Base-by-base conservation (phyloP, 805 yeast genomes). In the Lipomyces chichibuensis region DNA sequence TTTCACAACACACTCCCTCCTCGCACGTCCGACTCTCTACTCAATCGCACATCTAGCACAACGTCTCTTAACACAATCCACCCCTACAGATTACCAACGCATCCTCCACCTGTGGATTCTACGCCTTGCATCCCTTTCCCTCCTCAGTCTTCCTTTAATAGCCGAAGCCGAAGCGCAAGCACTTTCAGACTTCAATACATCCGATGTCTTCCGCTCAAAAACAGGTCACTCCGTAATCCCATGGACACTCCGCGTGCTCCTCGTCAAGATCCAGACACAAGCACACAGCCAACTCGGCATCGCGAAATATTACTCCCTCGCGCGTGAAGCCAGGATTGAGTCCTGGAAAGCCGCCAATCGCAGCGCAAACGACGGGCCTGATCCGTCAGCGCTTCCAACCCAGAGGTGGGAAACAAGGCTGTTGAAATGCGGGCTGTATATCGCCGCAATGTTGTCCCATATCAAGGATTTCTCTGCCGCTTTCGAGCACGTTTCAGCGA, bases 231-330 rank as follows among this genome's bases (percentile, higher is more conserved):
- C 72, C 25, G 64, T 72, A 2, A 70, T 69, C 1, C 77, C 78
- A 7, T 79, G 81, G 81, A 71, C 74, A 2, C 66, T 79, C 32
- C 62, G 80, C 39, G 69, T 78, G 9, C 63, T 77, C 35, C 63
- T 75, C 4, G 74, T 76, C 25, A 75, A 77, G 32, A 70, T 78
- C 20, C 76, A 73, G 58, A 70, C 78, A 3, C 73, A 73, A 25
- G 79, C 80, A 2, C 77, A 79, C 60, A 75, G 75, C 60, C 79
- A 76, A 54, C 63, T 73, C 6, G 76, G 79, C 1, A 65, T 79
- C 7, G 73, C 72, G 57, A 66, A 66, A 49, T 76, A 76, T 66
- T 79, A 80, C 63, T 60, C 71, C 8, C 64, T 80, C 58, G 80
- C 78, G 0, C 68, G 75, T 8, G 81, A 78, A 43, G 80, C 80